These are phyloP conservation scores for Hypomontagnella monticulosa DNA, from an alignment of 495 filamentous ascomycete species.

Conservation along the genomic window DNA sequence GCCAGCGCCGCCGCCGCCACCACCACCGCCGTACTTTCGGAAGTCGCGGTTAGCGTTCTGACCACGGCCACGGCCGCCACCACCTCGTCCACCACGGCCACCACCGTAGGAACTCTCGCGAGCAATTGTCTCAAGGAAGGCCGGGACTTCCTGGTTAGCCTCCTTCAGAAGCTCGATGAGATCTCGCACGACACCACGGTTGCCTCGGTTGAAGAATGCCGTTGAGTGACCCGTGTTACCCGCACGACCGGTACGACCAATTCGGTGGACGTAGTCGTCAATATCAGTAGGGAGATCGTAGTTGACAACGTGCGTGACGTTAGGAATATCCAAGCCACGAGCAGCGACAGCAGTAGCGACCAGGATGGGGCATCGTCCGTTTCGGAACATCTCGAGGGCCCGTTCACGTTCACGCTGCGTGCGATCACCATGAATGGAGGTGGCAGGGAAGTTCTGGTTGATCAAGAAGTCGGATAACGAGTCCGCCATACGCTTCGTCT, in stretches of 20 bases:
- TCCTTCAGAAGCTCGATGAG: conserved; percentile 96
- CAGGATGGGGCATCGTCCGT: conserved; percentile 91
- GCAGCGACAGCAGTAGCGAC: conserved; percentile 98
- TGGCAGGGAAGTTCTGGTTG: conserved; percentile 98
- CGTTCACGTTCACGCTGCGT: conserved; percentile 99
- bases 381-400: conserved; percentile 96
- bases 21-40: conserved; percentile 73
- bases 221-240: conserved; percentile 98
- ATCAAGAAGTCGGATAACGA: conserved; percentile 96
- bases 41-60: conserved; percentile 83
- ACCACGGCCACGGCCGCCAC: conserved; percentile 72
- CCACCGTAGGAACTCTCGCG: conserved; percentile 87
- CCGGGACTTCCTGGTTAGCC: conserved; percentile 94
- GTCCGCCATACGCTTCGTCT: conserved; percentile 99
- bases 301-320: conserved; percentile 98
- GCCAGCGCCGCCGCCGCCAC: conserved; percentile 49
- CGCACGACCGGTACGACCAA: conserved; percentile 99
- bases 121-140: conserved; percentile 94
- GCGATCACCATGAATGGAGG: conserved; percentile 96
- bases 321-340: conserved; percentile 95
- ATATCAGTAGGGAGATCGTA: conserved; percentile 99
- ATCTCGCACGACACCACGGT: conserved; percentile 95
- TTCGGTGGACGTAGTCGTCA: conserved; percentile 99
- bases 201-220: conserved; percentile 99
- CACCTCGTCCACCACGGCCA: conserved; percentile 74